Evolutionary conservation across 1,139 yeast species (phyloP).

Genomic region (Yamadazyma triangularis): DNA sequence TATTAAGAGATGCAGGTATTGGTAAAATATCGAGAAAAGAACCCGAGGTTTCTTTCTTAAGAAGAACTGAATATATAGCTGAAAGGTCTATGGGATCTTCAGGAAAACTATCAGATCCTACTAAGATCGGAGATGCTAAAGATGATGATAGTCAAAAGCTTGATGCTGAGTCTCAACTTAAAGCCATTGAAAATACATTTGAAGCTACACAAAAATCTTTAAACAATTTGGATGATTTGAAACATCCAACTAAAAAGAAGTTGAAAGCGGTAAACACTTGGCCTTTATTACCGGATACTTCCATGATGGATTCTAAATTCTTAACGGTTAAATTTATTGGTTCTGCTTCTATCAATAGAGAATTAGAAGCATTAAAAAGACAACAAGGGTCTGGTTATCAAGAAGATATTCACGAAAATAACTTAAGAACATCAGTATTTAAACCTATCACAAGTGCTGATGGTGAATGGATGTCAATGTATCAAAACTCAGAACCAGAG

Average conservation of each 20-base stretch:
- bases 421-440: conserved; percentile 65
- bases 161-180: conserved; percentile 62
- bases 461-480: conserved; percentile 82
- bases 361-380: conserved; percentile 27
- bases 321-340: conserved; percentile 73
- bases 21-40: conserved; percentile 46
- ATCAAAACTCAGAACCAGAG: conserved; percentile 30
- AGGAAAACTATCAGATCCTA: conserved; percentile 6
- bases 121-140: conserved; percentile 13
- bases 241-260: conserved; percentile 75
- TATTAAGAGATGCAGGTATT: conserved; percentile 75
- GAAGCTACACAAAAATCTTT: conserved; percentile 52
- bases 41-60: conserved; percentile 74
- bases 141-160: conserved; percentile 27
- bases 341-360: conserved; percentile 60
- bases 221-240: conserved; percentile 38
- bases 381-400: conserved; percentile 36
- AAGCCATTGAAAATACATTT: conserved; percentile 74
- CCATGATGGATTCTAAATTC: conserved; percentile 77
- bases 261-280: conserved; percentile 73
- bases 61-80: conserved; percentile 90
- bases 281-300: conserved; percentile 85
- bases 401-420: conserved; percentile 36
- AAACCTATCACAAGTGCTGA: conserved; percentile 70
- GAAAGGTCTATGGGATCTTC: conserved; percentile 29